Conservation (phyloP, 192 early-diverging fungal species). For the Chytriomyces hyalinus region DNA sequence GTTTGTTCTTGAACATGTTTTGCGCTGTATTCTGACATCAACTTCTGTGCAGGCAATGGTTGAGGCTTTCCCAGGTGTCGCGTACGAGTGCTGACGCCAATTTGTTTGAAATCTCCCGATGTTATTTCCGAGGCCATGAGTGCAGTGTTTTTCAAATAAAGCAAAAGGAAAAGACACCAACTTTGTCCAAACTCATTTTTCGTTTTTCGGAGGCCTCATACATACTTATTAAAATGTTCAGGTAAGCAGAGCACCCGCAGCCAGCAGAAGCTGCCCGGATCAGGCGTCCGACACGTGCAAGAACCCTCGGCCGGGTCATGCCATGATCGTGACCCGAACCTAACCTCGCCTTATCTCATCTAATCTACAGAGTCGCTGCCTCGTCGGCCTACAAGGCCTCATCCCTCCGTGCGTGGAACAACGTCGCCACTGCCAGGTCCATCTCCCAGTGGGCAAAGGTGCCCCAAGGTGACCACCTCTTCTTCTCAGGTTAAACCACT, state of each 20-base stretch:
- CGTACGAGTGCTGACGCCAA: not conserved
- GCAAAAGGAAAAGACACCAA: too few species aligned
- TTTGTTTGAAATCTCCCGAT: too few species aligned
- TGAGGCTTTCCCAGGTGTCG: constrained; percentile 3
- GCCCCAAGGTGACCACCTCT: constrained; percentile 24
- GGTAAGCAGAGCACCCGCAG: not conserved
- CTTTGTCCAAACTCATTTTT: not conserved
- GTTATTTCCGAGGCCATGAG: too few species aligned
- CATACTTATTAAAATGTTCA: constrained; percentile 7
- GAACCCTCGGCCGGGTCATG: too few species aligned
- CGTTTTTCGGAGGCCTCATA: constrained; percentile 16
- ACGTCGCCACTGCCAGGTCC: constrained; percentile 6
- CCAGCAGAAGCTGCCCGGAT: not conserved
- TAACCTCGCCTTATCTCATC: not conserved
- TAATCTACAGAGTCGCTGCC: not conserved
- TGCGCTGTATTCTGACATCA: not conserved
- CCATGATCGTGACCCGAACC: too few species aligned
- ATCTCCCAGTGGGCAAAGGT: constrained; percentile 44
- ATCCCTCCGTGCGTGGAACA: constrained; percentile 23
- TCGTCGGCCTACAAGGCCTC: constrained; percentile 22
- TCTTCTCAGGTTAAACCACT: not conserved
- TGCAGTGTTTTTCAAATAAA: too few species aligned
- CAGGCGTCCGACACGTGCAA: too few species aligned
- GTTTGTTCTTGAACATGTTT: constrained; percentile 1
- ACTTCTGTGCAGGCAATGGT: not conserved